These are phyloP conservation scores for Whalleya microplaca DNA, from an alignment of 2,329 filamentous ascomycete genomes.

Conservation along the genomic window DNA sequence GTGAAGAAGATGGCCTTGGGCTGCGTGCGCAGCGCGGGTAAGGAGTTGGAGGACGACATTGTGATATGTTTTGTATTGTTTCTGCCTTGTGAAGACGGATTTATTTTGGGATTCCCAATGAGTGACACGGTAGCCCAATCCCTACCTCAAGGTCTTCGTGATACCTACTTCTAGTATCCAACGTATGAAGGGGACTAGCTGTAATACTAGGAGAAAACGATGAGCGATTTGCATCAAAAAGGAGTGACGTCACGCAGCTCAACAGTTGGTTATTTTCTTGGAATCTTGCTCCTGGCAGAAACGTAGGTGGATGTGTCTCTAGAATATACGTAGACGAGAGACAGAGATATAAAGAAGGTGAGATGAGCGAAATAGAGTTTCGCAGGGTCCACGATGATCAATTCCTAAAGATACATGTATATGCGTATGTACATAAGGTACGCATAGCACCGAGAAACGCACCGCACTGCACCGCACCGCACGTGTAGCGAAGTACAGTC, in stretches of 20 bases:
- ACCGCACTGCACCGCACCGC: conserved; percentile 1
- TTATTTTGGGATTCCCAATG: conserved; percentile 17
- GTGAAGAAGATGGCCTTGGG: conserved; percentile 98
- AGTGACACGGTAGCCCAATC: neutral
- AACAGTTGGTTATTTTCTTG: neutral
- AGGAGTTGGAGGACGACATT: conserved; percentile 37
- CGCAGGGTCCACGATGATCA: conserved; percentile 14
- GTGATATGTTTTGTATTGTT: neutral
- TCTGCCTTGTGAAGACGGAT: conserved; percentile 42
- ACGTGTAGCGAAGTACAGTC: neutral
- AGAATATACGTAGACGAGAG: neutral
- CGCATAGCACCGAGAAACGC: too few relatives aligned
- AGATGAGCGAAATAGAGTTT: conserved; percentile 11
- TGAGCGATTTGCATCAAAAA: conserved; percentile 17
- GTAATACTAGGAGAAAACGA: neutral
- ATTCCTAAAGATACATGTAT: too few relatives aligned
- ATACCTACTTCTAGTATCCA: too few relatives aligned
- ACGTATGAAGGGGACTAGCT: too few relatives aligned
- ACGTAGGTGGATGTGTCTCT: too few relatives aligned
- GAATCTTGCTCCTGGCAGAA: conserved; percentile 8
- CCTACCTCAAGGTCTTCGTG: neutral
- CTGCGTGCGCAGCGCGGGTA: conserved; percentile 65
- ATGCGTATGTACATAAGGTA: too few relatives aligned
- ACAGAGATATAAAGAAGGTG: neutral
- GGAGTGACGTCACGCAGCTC: conserved; percentile 19